Conservation (phyloP, 192 early-diverging fungal species). For the Oehlia diaphana region DNA sequence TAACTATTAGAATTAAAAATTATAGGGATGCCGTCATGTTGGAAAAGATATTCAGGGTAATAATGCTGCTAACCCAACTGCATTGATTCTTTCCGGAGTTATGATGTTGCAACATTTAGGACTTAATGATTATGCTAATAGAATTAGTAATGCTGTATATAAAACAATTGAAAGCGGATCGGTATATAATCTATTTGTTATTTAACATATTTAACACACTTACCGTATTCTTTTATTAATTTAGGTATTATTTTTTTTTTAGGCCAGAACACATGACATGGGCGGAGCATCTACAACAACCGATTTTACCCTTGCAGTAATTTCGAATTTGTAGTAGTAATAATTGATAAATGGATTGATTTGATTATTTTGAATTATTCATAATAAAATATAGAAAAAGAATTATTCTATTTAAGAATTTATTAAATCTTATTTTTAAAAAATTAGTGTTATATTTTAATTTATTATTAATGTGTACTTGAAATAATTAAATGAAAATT, state of each 20-base stretch:
- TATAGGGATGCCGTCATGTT: constrained; percentile 92
- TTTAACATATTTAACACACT: not conserved
- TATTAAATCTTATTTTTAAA: too few relatives aligned
- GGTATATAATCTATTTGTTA: constrained; percentile 34
- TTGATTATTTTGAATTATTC: too few relatives aligned
- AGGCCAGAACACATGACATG: constrained; percentile 79
- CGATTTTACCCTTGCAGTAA: constrained; percentile 91
- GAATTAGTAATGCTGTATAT: constrained; percentile 86
- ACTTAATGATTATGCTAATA: constrained; percentile 85
- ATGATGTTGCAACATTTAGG: constrained; percentile 96
- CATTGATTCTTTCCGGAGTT: constrained; percentile 88
- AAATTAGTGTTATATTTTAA: too few relatives aligned
- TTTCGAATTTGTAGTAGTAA: constrained; percentile 60
- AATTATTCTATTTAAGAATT: too few relatives aligned
- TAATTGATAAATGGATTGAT: too few relatives aligned
- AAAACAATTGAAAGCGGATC: constrained; percentile 83
- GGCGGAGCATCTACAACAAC: constrained; percentile 86
- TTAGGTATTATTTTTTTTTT: not conserved
- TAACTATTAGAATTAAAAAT: not conserved
- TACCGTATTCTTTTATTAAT: not conserved
- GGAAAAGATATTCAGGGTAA: constrained; percentile 93
- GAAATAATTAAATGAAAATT: too few relatives aligned
- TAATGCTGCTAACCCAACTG: constrained; percentile 96
- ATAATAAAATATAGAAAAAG: too few relatives aligned
- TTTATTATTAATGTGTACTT: too few relatives aligned